phyloP scores from a whole-genome alignment of 2,329 filamentous ascomycete genomes.

The Ceratocystis cubensis region DNA sequence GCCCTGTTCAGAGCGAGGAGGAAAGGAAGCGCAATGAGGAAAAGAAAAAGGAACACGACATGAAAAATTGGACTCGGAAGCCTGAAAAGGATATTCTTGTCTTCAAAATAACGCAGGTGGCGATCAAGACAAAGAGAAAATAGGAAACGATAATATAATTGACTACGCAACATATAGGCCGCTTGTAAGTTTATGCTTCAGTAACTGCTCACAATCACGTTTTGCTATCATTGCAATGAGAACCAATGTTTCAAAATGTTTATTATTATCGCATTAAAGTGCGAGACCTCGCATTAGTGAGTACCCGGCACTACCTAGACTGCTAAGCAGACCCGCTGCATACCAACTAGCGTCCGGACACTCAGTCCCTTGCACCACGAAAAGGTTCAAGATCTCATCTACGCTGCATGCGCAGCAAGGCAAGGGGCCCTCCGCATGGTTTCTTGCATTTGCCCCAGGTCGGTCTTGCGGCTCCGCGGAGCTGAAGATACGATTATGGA shows the following conservation, averaged over 20 bases:
- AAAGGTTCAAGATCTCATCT: constrained; percentile 24
- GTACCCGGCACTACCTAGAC: not conserved
- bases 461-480: not conserved
- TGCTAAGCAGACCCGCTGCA: not conserved
- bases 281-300: constrained; percentile 19
- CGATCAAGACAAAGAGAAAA: not conserved
- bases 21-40: constrained; percentile 10
- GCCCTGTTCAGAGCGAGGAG: constrained; percentile 28
- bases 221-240: no score
- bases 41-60: not conserved
- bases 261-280: constrained; percentile 1
- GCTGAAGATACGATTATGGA: not conserved
- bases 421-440: constrained; percentile 24
- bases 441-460: constrained; percentile 15
- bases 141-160: not conserved
- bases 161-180: no score
- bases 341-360: not conserved
- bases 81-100: not conserved
- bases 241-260: no score
- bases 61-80: not conserved
- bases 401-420: not conserved
- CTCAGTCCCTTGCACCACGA: constrained; percentile 24
- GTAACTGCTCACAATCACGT: no score
- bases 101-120: not conserved
- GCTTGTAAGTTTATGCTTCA: no score